phyloP scores from a whole-genome alignment of 305 asterid species.

The Solanum hybrid region DNA sequence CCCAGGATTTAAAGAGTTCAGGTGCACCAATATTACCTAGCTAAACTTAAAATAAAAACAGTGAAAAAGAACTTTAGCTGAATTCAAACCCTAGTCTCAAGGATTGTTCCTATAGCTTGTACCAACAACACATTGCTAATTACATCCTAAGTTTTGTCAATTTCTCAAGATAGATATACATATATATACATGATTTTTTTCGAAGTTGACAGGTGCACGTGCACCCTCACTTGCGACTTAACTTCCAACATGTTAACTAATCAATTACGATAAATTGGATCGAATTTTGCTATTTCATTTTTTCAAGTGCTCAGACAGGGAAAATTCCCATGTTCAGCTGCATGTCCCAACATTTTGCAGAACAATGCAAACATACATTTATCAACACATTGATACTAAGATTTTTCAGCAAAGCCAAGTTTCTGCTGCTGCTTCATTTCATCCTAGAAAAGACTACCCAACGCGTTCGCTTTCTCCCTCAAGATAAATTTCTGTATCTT shows the following conservation, averaged over 20 bases:
- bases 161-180: no score
- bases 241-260: not conserved
- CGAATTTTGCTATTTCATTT: not conserved
- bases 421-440: not conserved
- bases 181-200: not conserved
- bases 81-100: not conserved
- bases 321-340: not conserved
- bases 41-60: no score
- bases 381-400: not conserved
- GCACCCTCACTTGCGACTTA: not conserved
- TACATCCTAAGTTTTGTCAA: not conserved
- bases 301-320: not conserved
- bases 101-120: not conserved
- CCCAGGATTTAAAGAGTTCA: no score
- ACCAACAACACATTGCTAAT: not conserved
- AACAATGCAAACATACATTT: not conserved
- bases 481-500: constrained; percentile 74
- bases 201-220: not conserved
- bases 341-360: not conserved
- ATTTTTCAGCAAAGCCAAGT: not conserved
- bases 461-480: constrained; percentile 67
- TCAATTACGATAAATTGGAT: not conserved
- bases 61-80: not conserved
- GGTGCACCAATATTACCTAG: not conserved
- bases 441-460: constrained; percentile 45